These are phyloP conservation scores for Fusarium transvaalense DNA, from an alignment of 2,329 filamentous ascomycete genomes.

Conservation along the genomic window DNA sequence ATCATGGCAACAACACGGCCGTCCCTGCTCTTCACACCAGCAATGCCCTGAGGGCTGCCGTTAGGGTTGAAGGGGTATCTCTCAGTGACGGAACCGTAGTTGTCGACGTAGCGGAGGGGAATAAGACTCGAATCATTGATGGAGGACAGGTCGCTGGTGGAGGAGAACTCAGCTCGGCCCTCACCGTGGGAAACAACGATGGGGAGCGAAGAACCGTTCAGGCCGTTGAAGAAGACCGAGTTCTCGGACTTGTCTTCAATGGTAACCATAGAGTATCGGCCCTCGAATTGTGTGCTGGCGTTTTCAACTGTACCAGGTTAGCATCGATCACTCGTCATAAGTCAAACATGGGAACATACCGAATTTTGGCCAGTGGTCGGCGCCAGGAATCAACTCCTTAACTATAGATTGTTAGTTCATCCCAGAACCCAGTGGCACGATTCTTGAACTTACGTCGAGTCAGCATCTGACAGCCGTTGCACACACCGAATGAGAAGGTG, in stretches of 20 bases:
- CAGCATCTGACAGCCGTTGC: conserved; percentile 98
- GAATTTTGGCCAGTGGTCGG: conserved; percentile 70
- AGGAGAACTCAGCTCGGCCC: conserved; percentile 79
- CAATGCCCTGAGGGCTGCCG: conserved; percentile 84
- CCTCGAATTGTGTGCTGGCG: conserved; percentile 57
- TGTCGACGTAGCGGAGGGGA: conserved; percentile 87
- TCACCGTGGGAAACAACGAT: conserved; percentile 59
- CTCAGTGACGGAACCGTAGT: conserved; percentile 78
- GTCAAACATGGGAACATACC: conserved; percentile 28
- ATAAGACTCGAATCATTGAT: conserved; percentile 77
- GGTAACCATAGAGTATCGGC: conserved; percentile 47
- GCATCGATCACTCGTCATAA: neutral
- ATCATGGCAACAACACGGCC: conserved; percentile 89
- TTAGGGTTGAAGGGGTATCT: conserved; percentile 90
- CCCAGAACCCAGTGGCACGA: neutral
- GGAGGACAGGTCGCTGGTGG: conserved; percentile 62
- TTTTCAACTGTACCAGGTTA: conserved; percentile 71
- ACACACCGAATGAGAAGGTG: conserved; percentile 93
- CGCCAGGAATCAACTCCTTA: conserved; percentile 48
- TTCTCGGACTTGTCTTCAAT: conserved; percentile 44
- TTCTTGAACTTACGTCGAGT: conserved; percentile 63
- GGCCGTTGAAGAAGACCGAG: conserved; percentile 47
- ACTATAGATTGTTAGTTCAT: conserved; percentile 24
- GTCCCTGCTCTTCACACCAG: conserved; percentile 80
- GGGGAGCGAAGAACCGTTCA: conserved; percentile 46